phyloP scores from a whole-genome alignment of 2,329 filamentous ascomycete species.

The Pseudogymnoascus sp. region DNA sequence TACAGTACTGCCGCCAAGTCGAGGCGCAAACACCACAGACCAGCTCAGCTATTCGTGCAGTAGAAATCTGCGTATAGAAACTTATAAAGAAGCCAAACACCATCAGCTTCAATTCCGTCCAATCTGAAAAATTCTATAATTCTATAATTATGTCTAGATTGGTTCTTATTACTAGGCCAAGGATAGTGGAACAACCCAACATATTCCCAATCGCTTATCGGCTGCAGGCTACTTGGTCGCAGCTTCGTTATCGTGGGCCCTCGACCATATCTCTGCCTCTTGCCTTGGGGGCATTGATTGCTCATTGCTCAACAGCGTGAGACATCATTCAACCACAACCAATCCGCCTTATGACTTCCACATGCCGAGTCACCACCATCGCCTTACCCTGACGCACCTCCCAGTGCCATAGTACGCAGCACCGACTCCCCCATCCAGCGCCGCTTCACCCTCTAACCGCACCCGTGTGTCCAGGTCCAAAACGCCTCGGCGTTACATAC shows the following conservation, averaged over 20 bases:
- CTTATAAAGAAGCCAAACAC: background rate
- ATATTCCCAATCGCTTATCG: conserved; percentile 5
- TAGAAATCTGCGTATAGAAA: background rate
- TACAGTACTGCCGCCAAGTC: background rate
- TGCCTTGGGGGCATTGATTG: background rate
- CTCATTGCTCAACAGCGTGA: background rate
- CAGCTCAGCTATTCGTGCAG: background rate
- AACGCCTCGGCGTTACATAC: conserved; percentile 16
- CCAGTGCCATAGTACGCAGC: background rate
- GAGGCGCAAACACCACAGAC: background rate
- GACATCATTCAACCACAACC: conserved; percentile 5
- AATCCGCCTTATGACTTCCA: conserved; percentile 2
- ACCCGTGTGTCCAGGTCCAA: background rate
- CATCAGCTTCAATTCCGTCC: background rate
- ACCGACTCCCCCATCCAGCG: conserved; percentile 19
- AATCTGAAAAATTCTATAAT: background rate
- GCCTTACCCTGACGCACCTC: background rate
- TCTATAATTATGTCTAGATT: background rate
- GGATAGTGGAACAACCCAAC: background rate
- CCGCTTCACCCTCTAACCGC: conserved; percentile 6
- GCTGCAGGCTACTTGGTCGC: background rate
- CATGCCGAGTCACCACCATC: conserved; percentile 4
- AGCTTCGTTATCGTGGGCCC: background rate
- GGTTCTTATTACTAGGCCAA: background rate
- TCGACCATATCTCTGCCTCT: conserved; percentile 7